Percentiles rank a stretch among this genome's conserved stretches.
Conservation (phyloP, 805 yeast species). For the Yamadazyma scolyti region DNA sequence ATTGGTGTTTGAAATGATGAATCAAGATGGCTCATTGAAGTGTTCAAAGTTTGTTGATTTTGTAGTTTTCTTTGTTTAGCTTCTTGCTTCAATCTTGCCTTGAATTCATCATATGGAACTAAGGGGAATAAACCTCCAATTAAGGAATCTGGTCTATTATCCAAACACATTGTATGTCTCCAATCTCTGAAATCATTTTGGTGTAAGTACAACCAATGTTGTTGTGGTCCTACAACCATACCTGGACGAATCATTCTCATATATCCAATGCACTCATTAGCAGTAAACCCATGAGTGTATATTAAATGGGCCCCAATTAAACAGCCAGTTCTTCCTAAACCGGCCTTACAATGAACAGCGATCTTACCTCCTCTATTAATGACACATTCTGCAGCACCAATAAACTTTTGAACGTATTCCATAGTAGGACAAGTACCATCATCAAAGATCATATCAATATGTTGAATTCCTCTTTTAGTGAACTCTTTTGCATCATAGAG, state of each 20-base stretch:
- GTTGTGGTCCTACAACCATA: conserved; percentile 99
- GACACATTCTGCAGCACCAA: conserved; percentile 92
- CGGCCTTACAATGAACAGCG: conserved; percentile 99
- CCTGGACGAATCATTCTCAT: conserved; percentile 97
- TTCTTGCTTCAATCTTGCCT: conserved; percentile 47
- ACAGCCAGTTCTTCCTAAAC: conserved; percentile 97
- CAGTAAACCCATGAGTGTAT: conserved; percentile 95
- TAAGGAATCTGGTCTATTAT: conserved; percentile 58
- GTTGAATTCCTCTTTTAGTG: conserved; percentile 77
- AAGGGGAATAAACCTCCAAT: conserved; percentile 68
- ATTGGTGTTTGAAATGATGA: conserved; percentile 69
- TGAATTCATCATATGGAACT: conserved; percentile 58
- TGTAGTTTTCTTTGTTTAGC: conserved; percentile 34
- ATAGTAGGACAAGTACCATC: conserved; percentile 98
- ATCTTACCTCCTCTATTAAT: conserved; percentile 85
- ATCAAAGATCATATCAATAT: conserved; percentile 93
- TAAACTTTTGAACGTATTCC: conserved; percentile 86
- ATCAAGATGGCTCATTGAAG: conserved; percentile 29
- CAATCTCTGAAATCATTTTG: conserved; percentile 96
- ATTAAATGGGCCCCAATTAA: conserved; percentile 95
- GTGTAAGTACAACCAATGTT: conserved; percentile 95
- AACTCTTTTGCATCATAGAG: conserved; percentile 84
- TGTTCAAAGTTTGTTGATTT: conserved; percentile 28
- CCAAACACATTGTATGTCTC: conserved; percentile 86
- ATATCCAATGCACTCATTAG: conserved; percentile 93